These are phyloP conservation scores for Teratosphaeria zuluensis DNA, from an alignment of 2,329 filamentous ascomycete species.

Conservation along the genomic window DNA sequence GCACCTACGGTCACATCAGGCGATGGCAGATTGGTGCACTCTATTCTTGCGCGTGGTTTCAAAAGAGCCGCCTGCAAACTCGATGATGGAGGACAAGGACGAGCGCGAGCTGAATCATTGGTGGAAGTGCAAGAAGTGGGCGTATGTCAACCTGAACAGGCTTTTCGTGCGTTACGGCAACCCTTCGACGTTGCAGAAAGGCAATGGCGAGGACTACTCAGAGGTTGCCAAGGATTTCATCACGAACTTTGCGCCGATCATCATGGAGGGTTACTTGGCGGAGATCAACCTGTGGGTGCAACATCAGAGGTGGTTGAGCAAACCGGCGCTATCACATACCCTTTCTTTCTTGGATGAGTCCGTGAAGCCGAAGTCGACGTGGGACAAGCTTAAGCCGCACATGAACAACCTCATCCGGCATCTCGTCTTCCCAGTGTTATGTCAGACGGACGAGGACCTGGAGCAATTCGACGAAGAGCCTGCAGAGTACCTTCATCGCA, in stretches of 20 bases:
- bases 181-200: conserved; percentile 61
- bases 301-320: conserved; percentile 89
- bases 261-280: conserved; percentile 84
- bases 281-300: conserved; percentile 98
- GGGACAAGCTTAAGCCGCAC: conserved; percentile 86
- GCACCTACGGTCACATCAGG: conserved; percentile 66
- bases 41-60: conserved; percentile 84
- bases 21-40: conserved; percentile 91
- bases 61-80: conserved; percentile 69
- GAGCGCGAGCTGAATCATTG: conserved; percentile 92
- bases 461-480: conserved; percentile 92
- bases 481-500: conserved; percentile 92
- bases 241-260: conserved; percentile 84
- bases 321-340: conserved; percentile 85
- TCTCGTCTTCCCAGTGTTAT: conserved; percentile 90
- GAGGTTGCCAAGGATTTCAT: conserved; percentile 87
- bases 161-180: conserved; percentile 93
- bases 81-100: conserved; percentile 68
- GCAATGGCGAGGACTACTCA: conserved; percentile 65
- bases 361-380: conserved; percentile 94
- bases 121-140: conserved; percentile 99
- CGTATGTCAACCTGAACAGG: conserved; percentile 93
- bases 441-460: conserved; percentile 82
- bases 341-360: conserved; percentile 95
- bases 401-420: conserved; percentile 89